Percentiles rank a stretch among this genome's conserved stretches.
phyloP scores from a whole-genome alignment of 2,329 filamentous ascomycete species.

The Xylariaceae sp. region DNA sequence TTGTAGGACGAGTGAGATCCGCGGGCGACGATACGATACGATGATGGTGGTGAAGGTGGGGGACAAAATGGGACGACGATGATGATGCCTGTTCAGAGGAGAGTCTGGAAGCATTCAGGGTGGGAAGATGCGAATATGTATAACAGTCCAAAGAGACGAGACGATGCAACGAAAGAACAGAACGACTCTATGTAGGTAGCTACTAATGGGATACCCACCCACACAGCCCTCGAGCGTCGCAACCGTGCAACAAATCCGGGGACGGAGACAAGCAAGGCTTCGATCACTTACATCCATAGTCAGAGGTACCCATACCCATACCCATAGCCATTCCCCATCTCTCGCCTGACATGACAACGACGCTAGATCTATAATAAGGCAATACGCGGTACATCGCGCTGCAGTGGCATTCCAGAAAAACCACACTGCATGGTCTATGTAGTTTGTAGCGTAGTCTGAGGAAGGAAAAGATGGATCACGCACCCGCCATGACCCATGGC shows the following conservation, averaged over 20 bases:
- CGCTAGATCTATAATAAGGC: constrained; percentile 1
- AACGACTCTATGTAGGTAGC: background rate
- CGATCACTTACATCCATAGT: too few species aligned
- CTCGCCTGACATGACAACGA: background rate
- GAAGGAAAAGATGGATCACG: background rate
- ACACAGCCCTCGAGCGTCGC: background rate
- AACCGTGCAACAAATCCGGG: background rate
- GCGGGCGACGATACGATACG: too few species aligned
- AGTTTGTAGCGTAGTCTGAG: too few species aligned
- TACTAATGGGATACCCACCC: too few species aligned
- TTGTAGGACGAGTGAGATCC: constrained; percentile 6
- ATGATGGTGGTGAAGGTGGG: background rate
- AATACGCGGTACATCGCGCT: background rate
- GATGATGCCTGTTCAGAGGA: background rate
- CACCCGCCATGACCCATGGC: background rate
- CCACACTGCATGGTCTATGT: background rate
- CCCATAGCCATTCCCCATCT: too few species aligned
- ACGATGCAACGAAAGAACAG: background rate
- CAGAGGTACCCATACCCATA: too few species aligned
- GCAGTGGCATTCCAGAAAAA: background rate
- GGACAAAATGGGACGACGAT: background rate
- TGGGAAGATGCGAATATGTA: background rate
- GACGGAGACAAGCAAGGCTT: background rate
- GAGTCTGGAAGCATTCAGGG: background rate
- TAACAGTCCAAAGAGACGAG: background rate